Evolutionary conservation across 2,329 filamentous ascomycete genomes (phyloP), one percentile per base, ranked within the genome.

Genomic region (Ophiosphaerella narmari): DNA sequence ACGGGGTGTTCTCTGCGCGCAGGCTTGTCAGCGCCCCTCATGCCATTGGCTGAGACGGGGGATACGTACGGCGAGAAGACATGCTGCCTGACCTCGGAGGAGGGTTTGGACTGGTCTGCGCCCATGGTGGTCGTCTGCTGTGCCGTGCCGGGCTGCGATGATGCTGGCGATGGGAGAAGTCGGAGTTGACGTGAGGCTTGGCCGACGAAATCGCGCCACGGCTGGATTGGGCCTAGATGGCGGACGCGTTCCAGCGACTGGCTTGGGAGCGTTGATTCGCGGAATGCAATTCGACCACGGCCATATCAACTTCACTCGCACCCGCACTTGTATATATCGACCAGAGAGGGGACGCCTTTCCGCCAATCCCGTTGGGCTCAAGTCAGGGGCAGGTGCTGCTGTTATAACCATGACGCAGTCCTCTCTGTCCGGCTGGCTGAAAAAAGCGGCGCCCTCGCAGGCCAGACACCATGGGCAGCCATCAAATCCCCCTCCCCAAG

Each of bases 41-140:
- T 44, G 57, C 63, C 65, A 71, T 68, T 72, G 66, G 39, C 2
- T 7, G 7, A 8, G 43, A 21, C 18, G 21, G 32, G 23, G 26
- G 33, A 2, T 5, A 74, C 80, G 54, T 75, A 86, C 83, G 83
- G 78, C 43, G 80, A 78, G 73, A 87, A 87, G 68, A 86, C 76
- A 75, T 86, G 83, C 74, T 84, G 82, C 62, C 78, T 72, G 51
- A 71, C 75, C 65, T 78, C 73, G 57, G 74, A 75, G 56, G 81
- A 77, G 62, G 81, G 80, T 75, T 86, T 86, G 45, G 84, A 87
- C 74, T 79, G 79, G 62, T 82, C 82, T 67, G 80, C 79, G 71
- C 84, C 84, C 84, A 87, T 87, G 70, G 44, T 67, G 66, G 64
- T 54, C 59, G 48, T 53, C 46, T 54, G 56, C 55, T 53, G 56